A percentile compares a stretch with the other conserved stretches of the same genome.
Conservation (phyloP, 495 filamentous ascomycete species). For the Massariosphaeria phaeospora region DNA sequence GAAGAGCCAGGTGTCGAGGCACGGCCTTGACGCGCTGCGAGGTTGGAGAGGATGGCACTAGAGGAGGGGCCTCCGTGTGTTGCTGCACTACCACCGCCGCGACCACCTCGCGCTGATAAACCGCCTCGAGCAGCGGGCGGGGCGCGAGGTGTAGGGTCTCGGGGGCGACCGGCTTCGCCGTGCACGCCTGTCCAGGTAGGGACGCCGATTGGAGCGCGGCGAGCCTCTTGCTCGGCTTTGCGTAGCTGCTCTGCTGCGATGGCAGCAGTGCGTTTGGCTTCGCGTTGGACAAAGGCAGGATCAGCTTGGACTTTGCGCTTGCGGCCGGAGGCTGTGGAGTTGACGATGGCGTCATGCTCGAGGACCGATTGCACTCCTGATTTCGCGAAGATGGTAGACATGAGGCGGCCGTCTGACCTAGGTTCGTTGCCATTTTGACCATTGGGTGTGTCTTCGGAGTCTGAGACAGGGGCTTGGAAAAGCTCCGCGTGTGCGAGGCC, state of each 20-base stretch:
- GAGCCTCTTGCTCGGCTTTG: slow-evolving; percentile 65
- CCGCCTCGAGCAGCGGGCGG: slow-evolving; percentile 12
- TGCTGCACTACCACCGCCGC: slow-evolving; percentile 24
- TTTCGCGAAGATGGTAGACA: slow-evolving; percentile 80
- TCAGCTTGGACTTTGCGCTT: slow-evolving; percentile 62
- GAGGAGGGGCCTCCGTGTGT: slow-evolving; percentile 34
- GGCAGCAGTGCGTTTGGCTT: slow-evolving; percentile 73
- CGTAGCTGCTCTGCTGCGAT: slow-evolving; percentile 69
- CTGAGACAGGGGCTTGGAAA: slow-evolving; percentile 36
- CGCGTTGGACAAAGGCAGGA: slow-evolving; percentile 67
- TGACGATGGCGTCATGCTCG: slow-evolving; percentile 84
- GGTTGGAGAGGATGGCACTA: slow-evolving; percentile 34
- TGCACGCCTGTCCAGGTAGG: slow-evolving; percentile 90
- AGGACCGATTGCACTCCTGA: slow-evolving; percentile 79
- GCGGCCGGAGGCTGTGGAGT: slow-evolving; percentile 46
- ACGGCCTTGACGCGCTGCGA: slow-evolving; percentile 30
- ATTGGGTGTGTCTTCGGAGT: slow-evolving; percentile 4
- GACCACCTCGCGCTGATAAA: slow-evolving; percentile 9
- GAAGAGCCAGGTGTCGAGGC: slow-evolving; percentile 10
- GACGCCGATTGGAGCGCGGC: slow-evolving; percentile 67
- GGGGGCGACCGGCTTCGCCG: slow-evolving; percentile 63
- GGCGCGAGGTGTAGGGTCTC: slow-evolving; percentile 35
- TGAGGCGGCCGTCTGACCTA: slow-evolving; percentile 59
- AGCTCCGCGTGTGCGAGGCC: slow-evolving; percentile 58
- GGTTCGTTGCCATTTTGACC: slow-evolving; percentile 2